phyloP scores from a whole-genome alignment of 441 rosid species.

The Melastoma candidum region DNA sequence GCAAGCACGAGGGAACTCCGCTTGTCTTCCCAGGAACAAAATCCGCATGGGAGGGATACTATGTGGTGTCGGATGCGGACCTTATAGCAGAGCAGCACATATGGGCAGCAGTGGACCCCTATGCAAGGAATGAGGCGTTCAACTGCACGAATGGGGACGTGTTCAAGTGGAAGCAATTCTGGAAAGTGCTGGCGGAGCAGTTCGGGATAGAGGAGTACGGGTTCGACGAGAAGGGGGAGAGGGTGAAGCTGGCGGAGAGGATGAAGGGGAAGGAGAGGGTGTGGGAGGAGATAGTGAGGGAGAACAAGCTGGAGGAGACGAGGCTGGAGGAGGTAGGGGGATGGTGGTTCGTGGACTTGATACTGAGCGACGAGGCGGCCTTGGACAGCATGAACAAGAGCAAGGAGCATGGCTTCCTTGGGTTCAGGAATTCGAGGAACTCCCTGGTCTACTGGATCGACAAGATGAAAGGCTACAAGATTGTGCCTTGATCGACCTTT shows the following conservation, averaged over 20 bases:
- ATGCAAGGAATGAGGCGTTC: slow-evolving; percentile 52
- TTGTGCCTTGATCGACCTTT: slow-evolving; percentile 40
- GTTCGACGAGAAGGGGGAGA: slow-evolving; percentile 29
- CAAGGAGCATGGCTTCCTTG: slow-evolving; percentile 22
- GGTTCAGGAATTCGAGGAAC: slow-evolving; percentile 25
- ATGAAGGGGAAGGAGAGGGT: slow-evolving; percentile 59
- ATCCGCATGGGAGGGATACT: slow-evolving; percentile 51
- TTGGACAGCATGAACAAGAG: slow-evolving; percentile 65
- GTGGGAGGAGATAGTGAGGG: slow-evolving; percentile 75
- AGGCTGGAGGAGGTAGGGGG: slow-evolving; percentile 43
- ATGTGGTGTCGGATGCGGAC: slow-evolving; percentile 45
- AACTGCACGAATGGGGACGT: slow-evolving; percentile 63
- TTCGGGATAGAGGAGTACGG: slow-evolving; percentile 68
- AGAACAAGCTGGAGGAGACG: slow-evolving; percentile 42
- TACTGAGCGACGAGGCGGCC: slow-evolving; percentile 13
- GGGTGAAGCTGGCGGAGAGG: slow-evolving; percentile 34
- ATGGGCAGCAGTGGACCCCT: slow-evolving; percentile 65
- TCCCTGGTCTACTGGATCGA: slow-evolving; percentile 62
- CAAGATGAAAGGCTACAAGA: slow-evolving; percentile 54
- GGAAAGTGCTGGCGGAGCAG: slow-evolving; percentile 66
- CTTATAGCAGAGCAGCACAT: slow-evolving; percentile 69
- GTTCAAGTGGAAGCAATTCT: slow-evolving; percentile 75
- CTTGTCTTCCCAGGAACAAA: slow-evolving; percentile 55
- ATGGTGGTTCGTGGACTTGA: slow-evolving; percentile 58
- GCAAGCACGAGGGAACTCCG: slow-evolving; percentile 56